Conservation (phyloP, 768 basidiomycete species). For the Pulveroboletus ravenelii region DNA sequence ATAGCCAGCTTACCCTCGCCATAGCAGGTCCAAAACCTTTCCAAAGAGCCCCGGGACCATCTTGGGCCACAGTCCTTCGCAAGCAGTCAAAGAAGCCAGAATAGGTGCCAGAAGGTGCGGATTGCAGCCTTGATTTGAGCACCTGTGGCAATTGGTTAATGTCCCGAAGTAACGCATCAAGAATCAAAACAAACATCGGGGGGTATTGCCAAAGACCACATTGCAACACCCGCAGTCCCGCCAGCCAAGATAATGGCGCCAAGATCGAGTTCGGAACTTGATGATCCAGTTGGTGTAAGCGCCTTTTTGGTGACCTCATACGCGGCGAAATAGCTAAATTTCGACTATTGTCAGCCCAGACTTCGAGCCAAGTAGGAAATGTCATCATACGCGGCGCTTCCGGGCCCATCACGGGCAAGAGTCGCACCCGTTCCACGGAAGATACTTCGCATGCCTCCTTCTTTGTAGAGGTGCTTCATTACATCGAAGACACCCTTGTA, state of each 20-base stretch:
- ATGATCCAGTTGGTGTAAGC: slow-evolving; percentile 75
- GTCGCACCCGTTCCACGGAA: slow-evolving; percentile 94
- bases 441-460: slow-evolving; percentile 88
- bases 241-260: slow-evolving; percentile 87
- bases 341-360: slow-evolving; percentile 3
- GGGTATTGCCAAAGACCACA: slow-evolving; percentile 98
- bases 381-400: slow-evolving; percentile 82
- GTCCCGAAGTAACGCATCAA: not conserved
- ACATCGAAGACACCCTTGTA: slow-evolving; percentile 95
- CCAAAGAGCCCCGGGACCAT: slow-evolving; percentile 87
- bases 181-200: slow-evolving; percentile 68
- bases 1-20: slow-evolving; percentile 59
- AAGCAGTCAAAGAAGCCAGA: slow-evolving; percentile 90
- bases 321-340: slow-evolving; percentile 84
- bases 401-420: slow-evolving; percentile 90
- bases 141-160: slow-evolving; percentile 50
- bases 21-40: slow-evolving; percentile 98
- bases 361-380: not conserved
- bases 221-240: slow-evolving; percentile 91
- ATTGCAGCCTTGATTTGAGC: slow-evolving; percentile 92
- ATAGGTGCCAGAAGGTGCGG: slow-evolving; percentile 97
- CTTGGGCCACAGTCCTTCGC: slow-evolving; percentile 83
- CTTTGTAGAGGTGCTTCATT: slow-evolving; percentile 82
- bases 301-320: slow-evolving; percentile 92
- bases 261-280: slow-evolving; percentile 78